Evolutionary conservation across 1,284 basidiomycete species (phyloP).

Genomic region (Naganishia sp.): DNA sequence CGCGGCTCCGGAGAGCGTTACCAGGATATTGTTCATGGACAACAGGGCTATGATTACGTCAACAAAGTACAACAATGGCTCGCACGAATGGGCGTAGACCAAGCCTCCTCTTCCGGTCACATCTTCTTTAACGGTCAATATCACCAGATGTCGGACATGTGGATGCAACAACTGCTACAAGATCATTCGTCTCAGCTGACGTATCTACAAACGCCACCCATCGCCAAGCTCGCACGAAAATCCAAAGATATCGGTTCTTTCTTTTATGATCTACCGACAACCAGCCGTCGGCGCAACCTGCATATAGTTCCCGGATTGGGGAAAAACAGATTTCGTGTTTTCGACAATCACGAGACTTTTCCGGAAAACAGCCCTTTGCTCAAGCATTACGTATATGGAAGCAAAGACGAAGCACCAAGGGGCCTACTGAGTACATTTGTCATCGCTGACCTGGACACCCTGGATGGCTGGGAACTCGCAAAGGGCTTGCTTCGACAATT

Average conservation of each 20-base stretch:
- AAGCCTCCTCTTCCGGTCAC: slow-evolving; percentile 43
- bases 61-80: slow-evolving; percentile 39
- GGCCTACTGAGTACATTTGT: slow-evolving; percentile 63
- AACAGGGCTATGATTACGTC: slow-evolving; percentile 29
- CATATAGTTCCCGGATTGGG: slow-evolving; percentile 44
- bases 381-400: slow-evolving; percentile 65
- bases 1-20: slow-evolving; percentile 40
- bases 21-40: slow-evolving; percentile 48
- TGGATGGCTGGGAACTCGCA: slow-evolving; percentile 62
- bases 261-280: slow-evolving; percentile 85
- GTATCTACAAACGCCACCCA: slow-evolving; percentile 57
- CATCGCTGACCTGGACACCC: slow-evolving; percentile 75
- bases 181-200: slow-evolving; percentile 63
- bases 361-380: slow-evolving; percentile 37
- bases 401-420: slow-evolving; percentile 52
- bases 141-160: slow-evolving; percentile 62
- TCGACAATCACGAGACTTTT: slow-evolving; percentile 44
- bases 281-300: slow-evolving; percentile 67
- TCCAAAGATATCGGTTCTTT: slow-evolving; percentile 53
- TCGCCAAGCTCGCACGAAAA: slow-evolving; percentile 14
- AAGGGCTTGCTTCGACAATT: slow-evolving; percentile 66
- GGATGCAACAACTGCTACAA: slow-evolving; percentile 52
- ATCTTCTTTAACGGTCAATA: slow-evolving; percentile 87
- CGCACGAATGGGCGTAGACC: slow-evolving; percentile 41
- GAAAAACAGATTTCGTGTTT: slow-evolving; percentile 37